phyloP scores from a whole-genome alignment of 2,329 filamentous ascomycete genomes.

The Truncatella angustata region DNA sequence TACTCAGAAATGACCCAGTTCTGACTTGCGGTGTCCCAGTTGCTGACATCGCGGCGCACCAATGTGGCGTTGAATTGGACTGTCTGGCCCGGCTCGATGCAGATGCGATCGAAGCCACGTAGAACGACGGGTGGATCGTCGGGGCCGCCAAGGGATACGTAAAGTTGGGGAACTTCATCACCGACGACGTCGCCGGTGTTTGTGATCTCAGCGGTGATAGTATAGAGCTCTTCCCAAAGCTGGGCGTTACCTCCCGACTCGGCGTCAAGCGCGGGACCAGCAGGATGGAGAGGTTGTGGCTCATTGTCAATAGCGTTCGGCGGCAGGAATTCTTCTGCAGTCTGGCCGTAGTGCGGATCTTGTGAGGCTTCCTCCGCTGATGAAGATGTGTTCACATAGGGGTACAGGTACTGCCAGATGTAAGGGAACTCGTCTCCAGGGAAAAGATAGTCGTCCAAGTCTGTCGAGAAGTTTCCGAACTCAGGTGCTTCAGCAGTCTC shows the following conservation, averaged over 20 bases:
- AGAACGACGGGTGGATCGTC: constrained; percentile 67
- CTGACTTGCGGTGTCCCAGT: constrained; percentile 78
- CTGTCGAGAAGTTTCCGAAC: constrained; percentile 62
- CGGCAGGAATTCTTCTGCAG: constrained; percentile 59
- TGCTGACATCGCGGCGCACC: constrained; percentile 78
- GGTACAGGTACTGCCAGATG: constrained; percentile 63
- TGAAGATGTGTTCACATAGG: constrained; percentile 65
- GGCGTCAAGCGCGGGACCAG: constrained; percentile 37
- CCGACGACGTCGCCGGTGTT: constrained; percentile 67
- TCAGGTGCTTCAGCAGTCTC: constrained; percentile 61
- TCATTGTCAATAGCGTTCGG: constrained; percentile 52
- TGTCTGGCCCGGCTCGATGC: constrained; percentile 67
- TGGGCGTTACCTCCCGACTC: constrained; percentile 62
- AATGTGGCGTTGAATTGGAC: constrained; percentile 66
- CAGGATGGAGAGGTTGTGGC: constrained; percentile 53
- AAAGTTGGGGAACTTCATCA: constrained; percentile 74
- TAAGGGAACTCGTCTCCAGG: constrained; percentile 53
- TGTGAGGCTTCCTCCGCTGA: constrained; percentile 52
- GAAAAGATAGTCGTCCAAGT: constrained; percentile 66
- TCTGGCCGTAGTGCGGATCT: constrained; percentile 60
- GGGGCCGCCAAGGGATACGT: constrained; percentile 77
- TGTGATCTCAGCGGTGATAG: constrained; percentile 63
- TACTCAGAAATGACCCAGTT: constrained; percentile 70
- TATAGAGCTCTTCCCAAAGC: constrained; percentile 70
- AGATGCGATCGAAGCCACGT: constrained; percentile 77